Base-by-base conservation (phyloP, 768 basidiomycete genomes). In the Lentinula aciculospora region DNA sequence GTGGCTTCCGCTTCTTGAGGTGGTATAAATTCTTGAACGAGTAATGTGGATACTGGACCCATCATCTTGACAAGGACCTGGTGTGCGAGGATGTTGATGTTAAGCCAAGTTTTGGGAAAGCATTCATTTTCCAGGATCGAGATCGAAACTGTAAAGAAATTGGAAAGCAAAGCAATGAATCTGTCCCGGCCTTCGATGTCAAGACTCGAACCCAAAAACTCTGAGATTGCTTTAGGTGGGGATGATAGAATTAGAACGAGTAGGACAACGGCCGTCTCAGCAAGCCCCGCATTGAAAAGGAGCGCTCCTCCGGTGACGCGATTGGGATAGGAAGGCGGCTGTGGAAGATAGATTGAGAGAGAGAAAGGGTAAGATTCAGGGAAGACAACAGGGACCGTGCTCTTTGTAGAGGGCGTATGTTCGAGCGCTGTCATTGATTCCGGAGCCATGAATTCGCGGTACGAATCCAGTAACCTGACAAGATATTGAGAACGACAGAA, bases 341-440 rank as follows among this genome's bases (percentile, higher is more conserved):
- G 65, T 2, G 91, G 88, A 23, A 86, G 70, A 31, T 84, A 77
- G 0, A 88, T 77, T 25, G 92, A 65, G 19, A 98, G 77, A 5
- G 92, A 86, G 70, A 97, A 94, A 0, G 96, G 96, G 68, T 98
- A 94, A 0, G 94, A 88, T 62, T 94, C 89, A 0, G 96, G 96
- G 72, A 98, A 98, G 1, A 90, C 88, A 44, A 91, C 84, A 0
- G 94, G 94, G 2, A 80, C 68, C 1, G 75, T 67, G 21, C 84
- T 72, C 48, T 85, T 82, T 2, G 86, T 84, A 2, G 82, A 76
- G 0, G 86, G 79, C 27, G 80, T 82, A 42, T 82, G 83, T 64
- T 89, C 87, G 45, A 98, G 81, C 1, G 85, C 84, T 54, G 81
- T 81, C 39, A 78, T 79, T 19, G 88, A 89, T 0, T 76, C 80